phyloP scores from a whole-genome alignment of 2,329 filamentous ascomycete species.

The Furcasterigmium sp. region DNA sequence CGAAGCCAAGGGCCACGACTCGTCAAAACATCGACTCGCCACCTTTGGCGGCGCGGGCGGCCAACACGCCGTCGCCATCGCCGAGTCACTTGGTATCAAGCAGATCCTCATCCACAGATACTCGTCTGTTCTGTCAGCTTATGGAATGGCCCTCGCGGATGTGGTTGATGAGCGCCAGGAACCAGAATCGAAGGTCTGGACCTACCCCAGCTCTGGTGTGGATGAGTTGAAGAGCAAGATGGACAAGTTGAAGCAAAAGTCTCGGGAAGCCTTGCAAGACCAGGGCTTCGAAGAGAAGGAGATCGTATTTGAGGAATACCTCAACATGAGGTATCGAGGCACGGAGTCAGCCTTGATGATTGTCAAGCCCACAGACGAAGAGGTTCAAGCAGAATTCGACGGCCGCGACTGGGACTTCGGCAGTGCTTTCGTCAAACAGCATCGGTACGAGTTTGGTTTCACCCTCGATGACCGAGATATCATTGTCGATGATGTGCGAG shows the following conservation, averaged over 20 bases:
- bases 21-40: slow-evolving; percentile 81
- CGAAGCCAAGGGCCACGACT: slow-evolving; percentile 88
- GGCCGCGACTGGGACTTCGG: slow-evolving; percentile 78
- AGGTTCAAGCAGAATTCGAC: slow-evolving; percentile 50
- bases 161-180: slow-evolving; percentile 90
- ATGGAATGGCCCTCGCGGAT: slow-evolving; percentile 89
- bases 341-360: slow-evolving; percentile 92
- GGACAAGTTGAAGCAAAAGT: slow-evolving; percentile 73
- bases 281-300: slow-evolving; percentile 75
- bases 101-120: slow-evolving; percentile 85
- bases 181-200: slow-evolving; percentile 60
- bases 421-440: slow-evolving; percentile 77
- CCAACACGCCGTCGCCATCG: slow-evolving; percentile 89
- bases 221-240: slow-evolving; percentile 67
- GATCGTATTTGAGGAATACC: slow-evolving; percentile 83
- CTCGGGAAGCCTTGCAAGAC: slow-evolving; percentile 58
- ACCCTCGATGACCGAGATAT: slow-evolving; percentile 79
- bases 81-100: slow-evolving; percentile 74
- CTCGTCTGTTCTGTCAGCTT: slow-evolving; percentile 83
- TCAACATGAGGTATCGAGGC: slow-evolving; percentile 89
- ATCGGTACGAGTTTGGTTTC: slow-evolving; percentile 91
- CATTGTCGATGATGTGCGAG: slow-evolving; percentile 84
- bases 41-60: slow-evolving; percentile 91
- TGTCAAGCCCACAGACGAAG: slow-evolving; percentile 62
- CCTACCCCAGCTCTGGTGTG: slow-evolving; percentile 51